Conservation (phyloP, 306 rosid genomes). For the Hippophae rhamnoides region DNA sequence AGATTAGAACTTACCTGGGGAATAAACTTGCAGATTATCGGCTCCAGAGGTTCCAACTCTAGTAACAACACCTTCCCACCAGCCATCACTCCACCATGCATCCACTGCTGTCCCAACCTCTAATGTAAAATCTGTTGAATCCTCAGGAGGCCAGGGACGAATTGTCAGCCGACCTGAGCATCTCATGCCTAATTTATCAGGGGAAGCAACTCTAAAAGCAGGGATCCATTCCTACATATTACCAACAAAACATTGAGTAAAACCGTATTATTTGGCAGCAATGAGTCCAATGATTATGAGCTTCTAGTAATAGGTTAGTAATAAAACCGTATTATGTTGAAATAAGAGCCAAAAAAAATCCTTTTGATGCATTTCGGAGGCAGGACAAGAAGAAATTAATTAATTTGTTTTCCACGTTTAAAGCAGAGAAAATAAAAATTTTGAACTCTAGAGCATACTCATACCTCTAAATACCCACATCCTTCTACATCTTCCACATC, state of each 20-base stretch:
- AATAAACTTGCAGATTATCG: slow-evolving; percentile 50
- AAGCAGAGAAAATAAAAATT: slow-evolving; percentile 13
- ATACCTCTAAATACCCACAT: slow-evolving; percentile 46
- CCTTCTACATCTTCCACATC: slow-evolving; percentile 54
- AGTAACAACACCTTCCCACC: slow-evolving; percentile 82
- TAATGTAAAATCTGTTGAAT: slow-evolving; percentile 13
- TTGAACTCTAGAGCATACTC: slow-evolving; percentile 7
- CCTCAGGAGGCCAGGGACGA: slow-evolving; percentile 50
- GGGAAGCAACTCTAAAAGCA: slow-evolving; percentile 50
- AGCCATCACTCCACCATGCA: slow-evolving; percentile 77
- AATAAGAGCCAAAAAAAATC: neutral
- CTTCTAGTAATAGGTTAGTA: too few relatives aligned
- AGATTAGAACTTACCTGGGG: slow-evolving; percentile 43
- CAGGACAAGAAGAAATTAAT: neutral
- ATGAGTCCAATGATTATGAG: too few relatives aligned
- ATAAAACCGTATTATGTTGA: too few relatives aligned
- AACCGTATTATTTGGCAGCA: neutral
- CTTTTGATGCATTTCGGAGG: slow-evolving; percentile 1
- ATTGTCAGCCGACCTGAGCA: slow-evolving; percentile 57
- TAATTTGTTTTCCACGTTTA: slow-evolving; percentile 1
- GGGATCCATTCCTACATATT: slow-evolving; percentile 73
- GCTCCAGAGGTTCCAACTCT: slow-evolving; percentile 31
- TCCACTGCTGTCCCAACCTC: slow-evolving; percentile 67
- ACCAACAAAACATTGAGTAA: slow-evolving; percentile 12
- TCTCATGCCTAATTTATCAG: slow-evolving; percentile 64